A percentile compares a stretch with the other conserved stretches of the same genome.
Evolutionary conservation across 2,329 filamentous ascomycete genomes (phyloP).

Genomic region (Colletotrichum phormii): DNA sequence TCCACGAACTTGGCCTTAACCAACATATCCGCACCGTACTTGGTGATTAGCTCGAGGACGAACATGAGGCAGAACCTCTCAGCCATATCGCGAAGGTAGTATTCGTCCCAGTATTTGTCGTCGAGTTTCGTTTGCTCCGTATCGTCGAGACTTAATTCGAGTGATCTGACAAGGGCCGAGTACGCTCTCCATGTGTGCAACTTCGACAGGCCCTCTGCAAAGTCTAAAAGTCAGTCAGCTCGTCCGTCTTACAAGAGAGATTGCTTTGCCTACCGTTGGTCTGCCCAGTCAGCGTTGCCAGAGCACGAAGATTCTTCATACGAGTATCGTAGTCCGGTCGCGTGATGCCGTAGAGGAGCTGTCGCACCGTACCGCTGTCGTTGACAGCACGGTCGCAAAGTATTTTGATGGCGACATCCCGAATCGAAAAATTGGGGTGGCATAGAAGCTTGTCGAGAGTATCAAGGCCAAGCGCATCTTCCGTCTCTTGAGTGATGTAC

Average conservation of each 20-base stretch:
- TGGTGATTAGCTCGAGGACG: constrained; percentile 67
- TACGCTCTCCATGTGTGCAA: constrained; percentile 65
- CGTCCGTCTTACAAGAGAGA: background rate
- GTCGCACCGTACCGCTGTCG: constrained; percentile 62
- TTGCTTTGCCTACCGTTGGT: constrained; percentile 38
- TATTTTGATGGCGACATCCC: constrained; percentile 74
- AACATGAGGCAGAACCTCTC: constrained; percentile 72
- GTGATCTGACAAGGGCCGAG: constrained; percentile 68
- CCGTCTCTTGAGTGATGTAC: constrained; percentile 80
- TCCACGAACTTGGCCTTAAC: constrained; percentile 75
- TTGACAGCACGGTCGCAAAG: constrained; percentile 69
- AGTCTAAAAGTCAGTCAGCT: constrained; percentile 40
- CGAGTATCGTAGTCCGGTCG: constrained; percentile 69
- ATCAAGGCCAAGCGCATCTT: constrained; percentile 74
- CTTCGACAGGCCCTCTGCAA: constrained; percentile 55
- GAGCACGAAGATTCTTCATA: constrained; percentile 65
- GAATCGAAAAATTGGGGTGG: constrained; percentile 79
- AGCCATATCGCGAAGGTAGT: constrained; percentile 69
- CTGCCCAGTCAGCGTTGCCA: constrained; percentile 64
- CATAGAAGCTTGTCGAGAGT: constrained; percentile 76
- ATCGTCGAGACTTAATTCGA: constrained; percentile 67
- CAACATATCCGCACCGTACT: constrained; percentile 67
- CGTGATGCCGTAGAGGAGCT: constrained; percentile 69
- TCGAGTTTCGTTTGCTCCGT: constrained; percentile 62
- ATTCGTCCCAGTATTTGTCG: constrained; percentile 71